Base-by-base conservation (phyloP, 2,329 filamentous ascomycete genomes). In the Fusarium sterilihyphosum region DNA sequence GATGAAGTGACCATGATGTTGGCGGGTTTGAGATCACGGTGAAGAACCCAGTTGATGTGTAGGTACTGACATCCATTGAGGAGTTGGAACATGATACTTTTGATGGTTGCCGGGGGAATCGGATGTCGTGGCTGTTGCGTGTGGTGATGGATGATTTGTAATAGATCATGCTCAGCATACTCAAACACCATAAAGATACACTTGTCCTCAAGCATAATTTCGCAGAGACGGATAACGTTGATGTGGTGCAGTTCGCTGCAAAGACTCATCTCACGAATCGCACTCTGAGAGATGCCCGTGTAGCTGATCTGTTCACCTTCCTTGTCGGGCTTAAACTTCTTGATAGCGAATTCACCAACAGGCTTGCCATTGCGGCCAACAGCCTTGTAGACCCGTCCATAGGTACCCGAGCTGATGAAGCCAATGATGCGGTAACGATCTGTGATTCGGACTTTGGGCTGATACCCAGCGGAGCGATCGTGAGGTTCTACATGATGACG, bases 151-250 rank as follows among this genome's bases (percentile, higher is more conserved):
- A 99, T 98, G 81, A 99, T 98, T 82, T 99, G 96, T 9, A 99
- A 87, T 43, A 99, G 86, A 83, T 99, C 96, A 82, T 99, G 96
- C 83, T 99, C 96, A 76, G 96, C 96, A 82, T 98, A 99, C 83
- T 98, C 96, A 78, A 99, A 98, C 5, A 99, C 95, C 93, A 99
- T 99, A 84, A 95, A 99, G 82, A 99, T 98, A 85, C 95, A 98
- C 85, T 98, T 98, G 83, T 98, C 95, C 84, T 99, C 96, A 7
- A 99, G 88, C 78, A 99, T 98, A 79, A 98, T 98, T 84, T 99
- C 96, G 71, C 96, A 91, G 3, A 98, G 90, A 67, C 93, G 91
- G 75, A 99, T 96, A 40, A 99, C 92, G 81, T 98, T 98, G 65
- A 90, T 87, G 82, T 99, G 95, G 67, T 89, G 91, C 33, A 99